Conservation (phyloP, 345 rosid genomes). For the Firmiana major region DNA sequence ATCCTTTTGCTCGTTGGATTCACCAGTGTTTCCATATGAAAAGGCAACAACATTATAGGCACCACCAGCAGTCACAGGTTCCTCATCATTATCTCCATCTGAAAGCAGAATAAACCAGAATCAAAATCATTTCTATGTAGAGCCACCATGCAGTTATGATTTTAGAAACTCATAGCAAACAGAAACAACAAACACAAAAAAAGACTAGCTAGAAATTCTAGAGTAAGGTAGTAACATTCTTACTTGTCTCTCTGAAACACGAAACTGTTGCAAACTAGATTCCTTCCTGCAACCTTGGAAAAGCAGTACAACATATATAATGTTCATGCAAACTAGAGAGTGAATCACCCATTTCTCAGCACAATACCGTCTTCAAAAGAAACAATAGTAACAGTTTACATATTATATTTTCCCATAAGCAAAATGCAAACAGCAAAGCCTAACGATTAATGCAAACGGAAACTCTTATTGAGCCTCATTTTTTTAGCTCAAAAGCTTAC, state of each 20-base stretch:
- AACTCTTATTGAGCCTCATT: not conserved
- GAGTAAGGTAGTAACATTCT: slow-evolving; percentile 37
- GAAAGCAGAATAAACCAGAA: slow-evolving; percentile 25
- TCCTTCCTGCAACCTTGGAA: slow-evolving; percentile 57
- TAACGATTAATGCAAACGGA: not conserved
- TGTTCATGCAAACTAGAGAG: slow-evolving; percentile 26
- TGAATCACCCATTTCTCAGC: slow-evolving; percentile 1
- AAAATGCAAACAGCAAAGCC: not conserved
- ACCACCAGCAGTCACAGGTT: slow-evolving; percentile 30
- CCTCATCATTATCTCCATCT: slow-evolving; percentile 45
- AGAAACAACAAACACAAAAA: slow-evolving; percentile 1
- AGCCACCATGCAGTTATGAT: slow-evolving; percentile 1
- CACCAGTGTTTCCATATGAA: slow-evolving; percentile 62
- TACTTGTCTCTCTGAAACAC: slow-evolving; percentile 55
- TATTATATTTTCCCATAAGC: not conserved
- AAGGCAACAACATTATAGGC: slow-evolving; percentile 56
- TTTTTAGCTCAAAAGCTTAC: not conserved
- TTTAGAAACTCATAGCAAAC: not conserved
- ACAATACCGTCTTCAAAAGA: not conserved
- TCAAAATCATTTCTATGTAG: slow-evolving; percentile 14
- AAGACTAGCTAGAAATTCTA: slow-evolving; percentile 14
- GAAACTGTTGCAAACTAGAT: slow-evolving; percentile 47
- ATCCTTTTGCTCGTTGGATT: slow-evolving; percentile 34
- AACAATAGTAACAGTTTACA: not conserved
- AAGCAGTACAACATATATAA: slow-evolving; percentile 29